Conservation (phyloP, 352 stramenopile genomes). For the Saprolegnia diclina region DNA sequence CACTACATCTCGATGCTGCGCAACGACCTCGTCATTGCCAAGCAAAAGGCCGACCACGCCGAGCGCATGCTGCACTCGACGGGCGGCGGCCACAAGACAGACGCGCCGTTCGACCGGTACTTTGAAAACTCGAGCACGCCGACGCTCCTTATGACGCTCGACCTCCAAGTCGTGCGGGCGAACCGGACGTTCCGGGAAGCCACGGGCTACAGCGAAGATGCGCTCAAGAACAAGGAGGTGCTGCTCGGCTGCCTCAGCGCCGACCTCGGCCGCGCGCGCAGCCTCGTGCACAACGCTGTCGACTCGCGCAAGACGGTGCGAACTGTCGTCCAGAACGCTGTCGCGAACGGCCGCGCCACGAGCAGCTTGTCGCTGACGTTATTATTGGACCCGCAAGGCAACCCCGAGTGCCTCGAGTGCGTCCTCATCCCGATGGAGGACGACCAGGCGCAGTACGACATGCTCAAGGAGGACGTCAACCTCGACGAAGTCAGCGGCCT, state of each 20-base stretch:
- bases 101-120: slow-evolving; percentile 48
- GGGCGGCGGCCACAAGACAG: slow-evolving; percentile 30
- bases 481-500: slow-evolving; percentile 28
- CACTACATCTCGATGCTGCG: slow-evolving; percentile 70
- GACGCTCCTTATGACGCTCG: slow-evolving; percentile 44
- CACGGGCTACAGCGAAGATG: slow-evolving; percentile 36
- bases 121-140: slow-evolving; percentile 62
- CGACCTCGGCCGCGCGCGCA: slow-evolving; percentile 29
- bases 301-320: slow-evolving; percentile 26
- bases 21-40: slow-evolving; percentile 29
- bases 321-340: slow-evolving; percentile 25
- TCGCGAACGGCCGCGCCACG: slow-evolving; percentile 23
- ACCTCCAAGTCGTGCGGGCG: slow-evolving; percentile 46
- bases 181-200: slow-evolving; percentile 49
- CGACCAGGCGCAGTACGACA: slow-evolving; percentile 26
- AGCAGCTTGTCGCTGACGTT: slow-evolving; percentile 27
- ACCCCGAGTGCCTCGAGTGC: slow-evolving; percentile 25
- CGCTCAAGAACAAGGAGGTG: slow-evolving; percentile 55
- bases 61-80: slow-evolving; percentile 40
- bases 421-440: slow-evolving; percentile 26
- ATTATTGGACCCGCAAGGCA: slow-evolving; percentile 25
- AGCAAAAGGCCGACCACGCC: slow-evolving; percentile 38
- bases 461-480: slow-evolving; percentile 27
- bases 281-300: slow-evolving; percentile 24
- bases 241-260: slow-evolving; percentile 45